Base-by-base conservation (phyloP, 1,139 yeast species). In the Taphrina confusa region DNA sequence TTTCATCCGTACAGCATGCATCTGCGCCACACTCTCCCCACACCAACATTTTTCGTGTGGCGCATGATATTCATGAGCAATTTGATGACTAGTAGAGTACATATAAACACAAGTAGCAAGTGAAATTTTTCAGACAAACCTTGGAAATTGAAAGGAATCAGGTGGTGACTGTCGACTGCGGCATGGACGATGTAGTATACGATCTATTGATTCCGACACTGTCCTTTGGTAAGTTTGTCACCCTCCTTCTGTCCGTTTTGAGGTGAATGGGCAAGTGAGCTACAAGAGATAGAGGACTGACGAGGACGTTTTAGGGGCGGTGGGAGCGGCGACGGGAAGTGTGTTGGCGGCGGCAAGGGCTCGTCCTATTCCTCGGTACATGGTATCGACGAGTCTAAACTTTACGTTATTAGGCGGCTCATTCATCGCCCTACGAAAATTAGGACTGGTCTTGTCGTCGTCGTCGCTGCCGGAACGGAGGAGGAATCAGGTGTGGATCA, bases 351-450 rank as follows among this genome's bases (percentile, higher is more conserved):
- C 44, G 28, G 25, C 47, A 23, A n/a, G 46, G 16, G 51, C 34
- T 14, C 22, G 14, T 11, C 34, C 58, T 20, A 34, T 54, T 4
- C 45, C 58, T 6, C 4, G 37, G 23, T 54, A 54, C 40, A 28
- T 37, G 33, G 51, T 46, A 6, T 4, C 40, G 18, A 54, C 58
- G 18, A 27, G 51, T 16, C 25, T 54, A 25, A 54, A 44, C 20
- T 54, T 22, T 9, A 34, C 51, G n/a, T 18, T 54, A 9, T n/a
- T 54, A n/a, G 58, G 58, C 18, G 58, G 58, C 23, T 33, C 45
- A 3, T 54, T 42, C 28, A 36, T 34, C 36, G 36, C 11, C 27
- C 36, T 54, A 12, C 51, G 58, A 4, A 34, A 27, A 30, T 14
- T 46, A 8, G 58, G 58, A 3, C 23, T 18, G 49, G 31, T 5